Evolutionary conservation across 306 rosid genomes (phyloP), one percentile per base, ranked within the genome.

Genomic region (Prinsepia uniflora): DNA sequence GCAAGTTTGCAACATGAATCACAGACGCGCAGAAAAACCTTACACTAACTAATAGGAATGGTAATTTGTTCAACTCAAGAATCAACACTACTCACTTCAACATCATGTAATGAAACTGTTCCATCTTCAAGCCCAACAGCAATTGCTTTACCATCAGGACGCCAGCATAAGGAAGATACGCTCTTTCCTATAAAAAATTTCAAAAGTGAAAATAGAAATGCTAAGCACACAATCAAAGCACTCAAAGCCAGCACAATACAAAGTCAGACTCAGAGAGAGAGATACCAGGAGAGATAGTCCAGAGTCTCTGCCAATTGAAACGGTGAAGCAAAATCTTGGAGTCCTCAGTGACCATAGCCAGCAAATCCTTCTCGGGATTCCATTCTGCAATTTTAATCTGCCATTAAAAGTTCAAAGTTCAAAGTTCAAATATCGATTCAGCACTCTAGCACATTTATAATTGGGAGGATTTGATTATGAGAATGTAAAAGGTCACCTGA

Each of bases 351-450:
- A 87, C 97, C 96, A 93, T 89, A 20, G 98, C 98, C n/a, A 93
- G 92, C 77, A 93, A 88, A 67, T 93, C 98, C 81, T 93, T 93
- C 83, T 93, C 98, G 0, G 97, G 98, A 72, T 93, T 93, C 98
- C 98, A 93, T 66, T 90, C 98, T n/a, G 98, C 92, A 48, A 93
- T 84, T 77, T 80, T 84, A 60, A 86, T 34, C 96, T 92, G 75
- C 39, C 57, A 76, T 68, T 22, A 5, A 10, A 5, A 10, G 15
- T 47, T 47, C 42, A 70, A 22, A 39, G 62, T 18, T 36, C n/a
- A 7, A 50, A 10, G 13, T 68, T 8, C 36, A 20, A 56, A 56
- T 34, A 19, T 22, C 61, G 12, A 4, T 56, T 20, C 15, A 18
- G 18, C 19, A 49, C 55, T 3, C 13, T 55, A 8, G 15, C 22